These are phyloP conservation scores for Phaeotremella fagi DNA, from an alignment of 768 basidiomycete genomes.

Conservation along the genomic window DNA sequence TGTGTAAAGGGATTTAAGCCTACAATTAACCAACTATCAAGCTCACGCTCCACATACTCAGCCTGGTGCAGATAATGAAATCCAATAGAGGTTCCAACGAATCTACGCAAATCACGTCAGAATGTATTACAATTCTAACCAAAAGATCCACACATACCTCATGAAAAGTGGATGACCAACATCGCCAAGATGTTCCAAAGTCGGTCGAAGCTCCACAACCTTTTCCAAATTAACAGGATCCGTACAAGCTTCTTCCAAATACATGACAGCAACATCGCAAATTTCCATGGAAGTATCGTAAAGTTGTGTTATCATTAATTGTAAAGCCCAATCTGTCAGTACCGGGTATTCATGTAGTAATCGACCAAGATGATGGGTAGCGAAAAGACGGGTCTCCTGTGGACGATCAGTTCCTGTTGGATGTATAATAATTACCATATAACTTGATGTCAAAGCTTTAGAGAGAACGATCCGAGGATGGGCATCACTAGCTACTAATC, in stretches of 20 bases:
- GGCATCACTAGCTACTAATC: conserved; percentile 71
- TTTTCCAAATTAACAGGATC: conserved; percentile 74
- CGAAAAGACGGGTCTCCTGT: conserved; percentile 80
- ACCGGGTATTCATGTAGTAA: conserved; percentile 63
- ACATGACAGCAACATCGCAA: conserved; percentile 80
- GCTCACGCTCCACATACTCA: conserved; percentile 87
- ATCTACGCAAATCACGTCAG: conserved; percentile 58
- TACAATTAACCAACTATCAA: conserved; percentile 95
- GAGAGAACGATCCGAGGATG: conserved; percentile 89
- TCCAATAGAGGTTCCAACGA: conserved; percentile 88
- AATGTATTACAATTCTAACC: background rate
- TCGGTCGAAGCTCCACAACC: conserved; percentile 91
- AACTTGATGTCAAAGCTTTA: conserved; percentile 89
- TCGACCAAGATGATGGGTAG: conserved; percentile 78
- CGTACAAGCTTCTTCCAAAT: conserved; percentile 85
- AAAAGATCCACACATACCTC: conserved; percentile 57
- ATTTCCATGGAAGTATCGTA: conserved; percentile 91
- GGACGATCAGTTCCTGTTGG: background rate
- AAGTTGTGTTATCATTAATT: conserved; percentile 86
- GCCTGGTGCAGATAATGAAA: conserved; percentile 88
- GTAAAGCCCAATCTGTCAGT: conserved; percentile 80
- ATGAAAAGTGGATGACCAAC: conserved; percentile 81
- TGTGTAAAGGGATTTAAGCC: conserved; percentile 35
- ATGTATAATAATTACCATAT: conserved; percentile 57
- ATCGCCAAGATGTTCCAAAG: conserved; percentile 89